A percentile compares a stretch with the other conserved stretches of the same genome.
Evolutionary conservation across 1,284 basidiomycete genomes (phyloP).

Genomic region (Vanrija pseudolonga): DNA sequence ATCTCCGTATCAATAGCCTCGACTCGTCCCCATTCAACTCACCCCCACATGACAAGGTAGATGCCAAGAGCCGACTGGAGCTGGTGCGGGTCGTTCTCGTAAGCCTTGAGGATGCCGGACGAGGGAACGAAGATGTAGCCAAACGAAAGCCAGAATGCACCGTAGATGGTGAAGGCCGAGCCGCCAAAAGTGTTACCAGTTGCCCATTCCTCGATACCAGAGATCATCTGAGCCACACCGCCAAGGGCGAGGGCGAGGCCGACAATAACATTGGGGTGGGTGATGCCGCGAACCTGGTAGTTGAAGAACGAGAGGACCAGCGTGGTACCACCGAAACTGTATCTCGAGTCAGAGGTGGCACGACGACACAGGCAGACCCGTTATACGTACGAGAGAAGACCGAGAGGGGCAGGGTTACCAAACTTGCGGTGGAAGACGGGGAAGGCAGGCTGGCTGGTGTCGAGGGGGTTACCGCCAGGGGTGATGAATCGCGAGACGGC

Average conservation of each 20-base stretch:
- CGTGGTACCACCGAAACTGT: constrained; percentile 54
- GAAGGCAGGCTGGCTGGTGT: constrained; percentile 35
- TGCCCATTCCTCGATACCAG: constrained; percentile 64
- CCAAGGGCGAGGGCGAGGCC: constrained; percentile 80
- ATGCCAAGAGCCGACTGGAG: constrained; percentile 52
- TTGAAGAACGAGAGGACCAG: constrained; percentile 54
- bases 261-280: constrained; percentile 67
- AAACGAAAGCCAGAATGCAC: constrained; percentile 59
- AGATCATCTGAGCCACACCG: constrained; percentile 67
- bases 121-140: constrained; percentile 42
- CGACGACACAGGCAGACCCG: too few species aligned
- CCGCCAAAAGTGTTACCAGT: constrained; percentile 60
- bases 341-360: not conserved
- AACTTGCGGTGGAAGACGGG: constrained; percentile 50
- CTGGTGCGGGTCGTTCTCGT: constrained; percentile 45
- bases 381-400: constrained; percentile 46
- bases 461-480: constrained; percentile 22
- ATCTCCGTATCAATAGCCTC: not conserved
- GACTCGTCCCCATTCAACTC: constrained; percentile 2
- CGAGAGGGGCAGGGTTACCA: constrained; percentile 56
- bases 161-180: constrained; percentile 75
- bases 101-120: constrained; percentile 53
- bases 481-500: constrained; percentile 22
- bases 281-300: constrained; percentile 44
- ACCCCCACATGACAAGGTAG: constrained; percentile 49